phyloP scores from a whole-genome alignment of 2,329 filamentous ascomycete species.

The Aureobasidium subglaciale region DNA sequence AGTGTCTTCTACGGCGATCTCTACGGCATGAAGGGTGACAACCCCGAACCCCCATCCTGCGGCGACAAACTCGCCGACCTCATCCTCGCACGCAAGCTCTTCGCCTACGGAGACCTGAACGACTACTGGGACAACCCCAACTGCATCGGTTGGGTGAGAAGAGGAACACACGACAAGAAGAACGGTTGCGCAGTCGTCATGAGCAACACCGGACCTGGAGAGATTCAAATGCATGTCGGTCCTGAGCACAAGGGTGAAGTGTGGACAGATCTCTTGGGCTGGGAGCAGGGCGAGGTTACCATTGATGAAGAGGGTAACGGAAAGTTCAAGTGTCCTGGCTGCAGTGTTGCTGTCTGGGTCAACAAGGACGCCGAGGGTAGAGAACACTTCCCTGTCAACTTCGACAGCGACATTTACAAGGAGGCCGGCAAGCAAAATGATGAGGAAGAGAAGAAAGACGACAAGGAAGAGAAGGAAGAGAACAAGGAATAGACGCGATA shows the following conservation, averaged over 20 bases:
- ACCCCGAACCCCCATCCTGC: conserved; percentile 42
- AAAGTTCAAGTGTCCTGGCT: conserved; percentile 46
- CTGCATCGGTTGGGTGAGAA: conserved; percentile 54
- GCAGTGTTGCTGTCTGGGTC: conserved; percentile 57
- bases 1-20: conserved; percentile 66
- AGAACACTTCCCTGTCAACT: conserved; percentile 35
- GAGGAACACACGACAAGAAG: conserved; percentile 43
- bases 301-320: conserved; percentile 56
- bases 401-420: conserved; percentile 21
- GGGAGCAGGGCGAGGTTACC: conserved; percentile 47
- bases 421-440: conserved; percentile 6
- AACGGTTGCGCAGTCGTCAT: conserved; percentile 47
- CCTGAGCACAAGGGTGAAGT: conserved; percentile 41
- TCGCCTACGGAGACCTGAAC: conserved; percentile 56
- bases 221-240: conserved; percentile 58
- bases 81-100: conserved; percentile 55
- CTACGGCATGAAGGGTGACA: conserved; percentile 52
- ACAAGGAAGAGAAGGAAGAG: neutral
- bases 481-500: neutral
- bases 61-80: conserved; percentile 46
- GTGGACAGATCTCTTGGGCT: conserved; percentile 59
- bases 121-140: conserved; percentile 56
- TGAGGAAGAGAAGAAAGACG: neutral
- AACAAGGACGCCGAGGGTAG: conserved; percentile 49
- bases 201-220: conserved; percentile 23